Evolutionary conservation across 2,329 filamentous ascomycete species (phyloP), one percentile per base, ranked within the genome.

Genomic region (Torrubiella hemipterigena): DNA sequence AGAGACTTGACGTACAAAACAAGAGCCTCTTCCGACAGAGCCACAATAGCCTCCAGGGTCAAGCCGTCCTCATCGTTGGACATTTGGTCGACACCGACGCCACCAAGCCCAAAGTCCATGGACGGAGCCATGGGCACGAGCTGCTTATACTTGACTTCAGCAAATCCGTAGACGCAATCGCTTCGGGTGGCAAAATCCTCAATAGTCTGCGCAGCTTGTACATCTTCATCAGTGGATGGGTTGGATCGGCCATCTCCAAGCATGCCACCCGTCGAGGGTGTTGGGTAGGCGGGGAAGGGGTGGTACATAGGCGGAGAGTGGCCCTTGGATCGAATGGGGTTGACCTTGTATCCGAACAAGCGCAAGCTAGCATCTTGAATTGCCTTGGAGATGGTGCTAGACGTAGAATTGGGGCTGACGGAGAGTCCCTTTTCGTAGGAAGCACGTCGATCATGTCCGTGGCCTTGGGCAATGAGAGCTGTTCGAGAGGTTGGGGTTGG

Each of bases 131-230:
- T 62, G 4, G 91, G 91, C 30, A 95, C 74, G n/a, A 98, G 69
- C 55, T 98, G 91, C 55, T 93, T 91, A 58, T 93, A 95, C 56
- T 98, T 98, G 49, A 98, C 89, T 58, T 98, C 89, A 6, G 91
- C 91, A 55, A 98, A 96, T 4, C 89, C 87, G 52, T 87, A 98
- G 3, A 98, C 87, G 27, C 95, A 91, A 52, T 98, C 87, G 49
- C 87, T 95, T 23, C 87, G 72, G 19, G 86, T 91, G 2, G 91
- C 91, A 41, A 84, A 80, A 45, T 96, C 87, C 52, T 98, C 89
- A 35, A 96, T 86, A 27, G 74, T 70, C 47, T 86, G 80, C 3
- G 89, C 76, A 24, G 82, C 77, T 40, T 73, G 74, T 12, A 69
- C 65, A 49, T 96, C 91, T 48, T 95, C 87, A 40, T 95, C 86